These are phyloP conservation scores for Jacaranda copaia DNA, from an alignment of 257 asterid species.

Conservation along the genomic window DNA sequence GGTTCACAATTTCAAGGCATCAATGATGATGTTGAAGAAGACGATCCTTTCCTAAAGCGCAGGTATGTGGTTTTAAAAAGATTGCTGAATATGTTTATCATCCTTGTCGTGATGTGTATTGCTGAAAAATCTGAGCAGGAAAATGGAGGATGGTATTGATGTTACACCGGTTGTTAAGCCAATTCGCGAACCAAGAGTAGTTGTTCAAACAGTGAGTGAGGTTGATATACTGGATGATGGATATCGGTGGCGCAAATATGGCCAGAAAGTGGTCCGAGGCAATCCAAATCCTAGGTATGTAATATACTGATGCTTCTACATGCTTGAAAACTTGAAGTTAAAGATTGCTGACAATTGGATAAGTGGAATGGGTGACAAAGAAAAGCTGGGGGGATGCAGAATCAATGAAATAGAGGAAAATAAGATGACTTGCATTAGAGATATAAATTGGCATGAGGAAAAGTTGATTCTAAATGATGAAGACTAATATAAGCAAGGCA, in stretches of 20 bases:
- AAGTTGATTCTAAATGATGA: neutral
- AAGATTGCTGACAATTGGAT: neutral
- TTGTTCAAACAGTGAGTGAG: conserved; percentile 97
- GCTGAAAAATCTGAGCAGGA: conserved; percentile 61
- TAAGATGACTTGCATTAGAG: neutral
- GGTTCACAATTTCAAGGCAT: conserved; percentile 58
- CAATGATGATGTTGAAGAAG: conserved; percentile 77
- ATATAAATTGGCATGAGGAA: neutral
- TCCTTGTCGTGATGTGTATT: conserved; percentile 24
- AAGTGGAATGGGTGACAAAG: neutral
- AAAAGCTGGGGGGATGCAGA: neutral
- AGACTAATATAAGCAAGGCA: neutral
- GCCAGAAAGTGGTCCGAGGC: conserved; percentile 97
- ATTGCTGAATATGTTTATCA: conserved; percentile 12
- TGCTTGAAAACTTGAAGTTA: conserved; percentile 17
- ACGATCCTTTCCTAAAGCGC: conserved; percentile 73
- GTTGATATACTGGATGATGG: conserved; percentile 98
- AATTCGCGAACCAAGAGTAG: conserved; percentile 93
- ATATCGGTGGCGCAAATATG: conserved; percentile 97
- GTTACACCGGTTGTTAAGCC: conserved; percentile 84
- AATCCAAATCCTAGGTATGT: conserved; percentile 96
- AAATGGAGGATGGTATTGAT: conserved; percentile 77
- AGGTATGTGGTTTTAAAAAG: conserved; percentile 53
- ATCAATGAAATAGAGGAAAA: neutral
- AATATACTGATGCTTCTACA: conserved; percentile 10